These are phyloP conservation scores for Dendrothele bispora DNA, from an alignment of 768 basidiomycete species.

Conservation along the genomic window DNA sequence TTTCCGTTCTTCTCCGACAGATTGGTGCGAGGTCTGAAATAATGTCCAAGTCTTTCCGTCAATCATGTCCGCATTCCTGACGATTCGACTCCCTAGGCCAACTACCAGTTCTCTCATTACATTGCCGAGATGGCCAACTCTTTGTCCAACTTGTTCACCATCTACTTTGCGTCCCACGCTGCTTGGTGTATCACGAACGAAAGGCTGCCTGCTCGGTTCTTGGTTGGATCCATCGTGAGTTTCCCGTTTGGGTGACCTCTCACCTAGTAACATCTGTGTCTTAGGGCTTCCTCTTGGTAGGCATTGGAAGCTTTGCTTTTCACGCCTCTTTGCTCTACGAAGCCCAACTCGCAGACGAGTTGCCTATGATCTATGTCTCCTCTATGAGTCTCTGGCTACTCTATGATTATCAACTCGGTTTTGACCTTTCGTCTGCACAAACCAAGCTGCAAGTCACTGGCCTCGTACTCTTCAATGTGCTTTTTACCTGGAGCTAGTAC, in stretches of 20 bases:
- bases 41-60: slow-evolving; percentile 10
- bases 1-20: too few species aligned
- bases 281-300: slow-evolving; percentile 68
- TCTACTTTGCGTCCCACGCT: slow-evolving; percentile 54
- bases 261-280: not conserved
- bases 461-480: slow-evolving; percentile 47
- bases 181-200: slow-evolving; percentile 31
- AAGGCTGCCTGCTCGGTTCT: slow-evolving; percentile 41
- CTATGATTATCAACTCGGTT: slow-evolving; percentile 59
- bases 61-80: not conserved
- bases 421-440: slow-evolving; percentile 33
- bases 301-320: slow-evolving; percentile 77
- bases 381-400: slow-evolving; percentile 60
- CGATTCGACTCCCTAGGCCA: slow-evolving; percentile 42
- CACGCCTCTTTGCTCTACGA: slow-evolving; percentile 75
- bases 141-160: slow-evolving; percentile 66
- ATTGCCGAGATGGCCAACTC: slow-evolving; percentile 79
- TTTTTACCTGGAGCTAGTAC: slow-evolving; percentile 77
- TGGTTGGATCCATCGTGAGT: slow-evolving; percentile 41
- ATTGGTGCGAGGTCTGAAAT: slow-evolving; percentile 83
- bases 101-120: slow-evolving; percentile 77
- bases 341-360: slow-evolving; percentile 79
- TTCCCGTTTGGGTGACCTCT: not conserved
- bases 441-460: slow-evolving; percentile 39
- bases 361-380: slow-evolving; percentile 79